A percentile compares a stretch with the other conserved stretches of the same genome.
Conservation (phyloP, 371 early-diverging fungal species). For the Lichtheimia ornata region DNA sequence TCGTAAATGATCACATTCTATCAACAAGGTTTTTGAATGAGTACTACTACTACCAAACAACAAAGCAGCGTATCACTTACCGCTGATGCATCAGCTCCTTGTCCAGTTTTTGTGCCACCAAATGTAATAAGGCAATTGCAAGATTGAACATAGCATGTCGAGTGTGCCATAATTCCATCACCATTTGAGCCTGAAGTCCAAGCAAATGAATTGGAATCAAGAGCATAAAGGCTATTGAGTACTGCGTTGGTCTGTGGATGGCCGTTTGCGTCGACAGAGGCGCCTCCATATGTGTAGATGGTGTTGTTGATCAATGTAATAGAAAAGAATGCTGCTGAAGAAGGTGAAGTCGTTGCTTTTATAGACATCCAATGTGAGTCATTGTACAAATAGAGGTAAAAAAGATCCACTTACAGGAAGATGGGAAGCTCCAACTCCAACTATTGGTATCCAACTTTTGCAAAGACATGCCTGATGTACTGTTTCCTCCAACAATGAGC, state of each 20-base stretch:
- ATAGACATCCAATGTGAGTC: not conserved
- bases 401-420: conserved; percentile 30
- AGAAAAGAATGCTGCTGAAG: conserved; percentile 24
- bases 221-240: conserved; percentile 35
- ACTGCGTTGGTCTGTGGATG: conserved; percentile 27
- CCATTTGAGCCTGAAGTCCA: conserved; percentile 47
- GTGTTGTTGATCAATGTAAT: conserved; percentile 37
- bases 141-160: conserved; percentile 43
- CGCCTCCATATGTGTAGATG: conserved; percentile 47
- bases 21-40: not conserved
- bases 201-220: conserved; percentile 42
- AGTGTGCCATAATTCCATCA: conserved; percentile 38
- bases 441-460: conserved; percentile 47
- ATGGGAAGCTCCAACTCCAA: conserved; percentile 51
- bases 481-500: conserved; percentile 38
- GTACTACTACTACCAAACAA: not conserved
- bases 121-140: conserved; percentile 48
- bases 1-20: conserved; percentile 27
- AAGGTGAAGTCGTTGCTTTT: conserved; percentile 18
- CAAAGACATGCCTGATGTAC: conserved; percentile 29
- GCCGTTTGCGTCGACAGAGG: conserved; percentile 37
- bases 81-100: conserved; percentile 29
- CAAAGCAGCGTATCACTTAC: conserved; percentile 12
- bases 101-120: conserved; percentile 50
- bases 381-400: not conserved